Base-by-base conservation (phyloP, 108 stramenopile genomes). In the Pseudonitzschia multiseries region DNA sequence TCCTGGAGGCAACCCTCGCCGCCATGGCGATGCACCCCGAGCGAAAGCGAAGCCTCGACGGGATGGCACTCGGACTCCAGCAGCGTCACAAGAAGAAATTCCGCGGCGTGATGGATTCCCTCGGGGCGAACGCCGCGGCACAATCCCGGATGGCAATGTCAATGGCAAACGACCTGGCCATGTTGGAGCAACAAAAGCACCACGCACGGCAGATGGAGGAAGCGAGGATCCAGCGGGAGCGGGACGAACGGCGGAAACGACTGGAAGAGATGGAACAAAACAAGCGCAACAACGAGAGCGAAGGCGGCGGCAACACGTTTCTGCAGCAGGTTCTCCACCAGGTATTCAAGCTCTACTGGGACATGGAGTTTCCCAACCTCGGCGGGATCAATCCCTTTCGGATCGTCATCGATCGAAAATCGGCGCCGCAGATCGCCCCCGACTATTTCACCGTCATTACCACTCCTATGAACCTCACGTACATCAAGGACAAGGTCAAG, bases 351-450 rank as follows among this genome's bases (percentile, higher is more conserved):
- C 71, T 71, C 33, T 65, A 90, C 36, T 94, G 91, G 90, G 85
- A 92, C 56, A 86, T 89, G 85, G 87, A 89, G 56, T 94, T 94
- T 68, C 62, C 77, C 13, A 66, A 74, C 41, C 73, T 92, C 69
- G 87, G 84, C 33, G 76, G 75, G 2, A 89, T 79, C 20, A 94
- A 94, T 81, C 93, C 93, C 12, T 94, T 94, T 61, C 86, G 93
- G 9, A 87, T 84, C 8, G 90, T 94, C 41, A 91, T 94, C 77
- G 89, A 89, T 70, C 76, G 75, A 26, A 71, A 83, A 6, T 91
- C 84, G 65, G 89, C 89, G 70, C 83, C 80, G 12, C 56, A 69
- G 17, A 84, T 94, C 70, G 88, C 81, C n/a, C 81, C 87, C 1
- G 88, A 90, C 69, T 94, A 94, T 67, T 92, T 87, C 65, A 74